A percentile compares a stretch with the other conserved stretches of the same genome.
These are phyloP conservation scores for Barnettozyma californica DNA, from an alignment of 805 yeast genomes.

Conservation along the genomic window DNA sequence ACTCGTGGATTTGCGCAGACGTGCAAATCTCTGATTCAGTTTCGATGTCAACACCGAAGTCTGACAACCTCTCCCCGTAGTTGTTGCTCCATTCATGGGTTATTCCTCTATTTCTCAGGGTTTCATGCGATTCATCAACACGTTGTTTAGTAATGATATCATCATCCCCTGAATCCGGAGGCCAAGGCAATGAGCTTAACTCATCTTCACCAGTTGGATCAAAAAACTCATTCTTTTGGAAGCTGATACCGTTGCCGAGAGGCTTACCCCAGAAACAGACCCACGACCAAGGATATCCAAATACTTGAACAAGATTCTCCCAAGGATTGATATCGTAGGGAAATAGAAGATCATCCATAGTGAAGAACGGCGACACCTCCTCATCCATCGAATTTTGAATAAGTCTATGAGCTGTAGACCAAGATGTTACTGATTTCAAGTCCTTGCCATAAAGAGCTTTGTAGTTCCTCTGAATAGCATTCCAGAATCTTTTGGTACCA, in stretches of 20 bases:
- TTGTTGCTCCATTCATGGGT: conserved; percentile 62
- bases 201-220: conserved; percentile 39
- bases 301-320: conserved; percentile 43
- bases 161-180: conserved; percentile 74
- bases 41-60: conserved; percentile 90
- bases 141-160: conserved; percentile 13
- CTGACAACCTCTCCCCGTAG: conserved; percentile 78
- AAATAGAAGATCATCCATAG: conserved; percentile 65
- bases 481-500: conserved; percentile 50
- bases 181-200: conserved; percentile 78
- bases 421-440: conserved; percentile 15
- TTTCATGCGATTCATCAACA: not conserved
- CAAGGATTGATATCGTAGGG: conserved; percentile 75
- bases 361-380: conserved; percentile 27
- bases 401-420: conserved; percentile 17
- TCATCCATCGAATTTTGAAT: conserved; percentile 9
- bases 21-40: conserved; percentile 35
- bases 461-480: conserved; percentile 41
- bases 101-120: not conserved
- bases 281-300: conserved; percentile 68
- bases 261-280: conserved; percentile 67
- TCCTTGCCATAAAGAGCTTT: conserved; percentile 19
- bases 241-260: conserved; percentile 51
- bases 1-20: not conserved
- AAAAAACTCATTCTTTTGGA: conserved; percentile 47